A percentile compares a stretch with the other conserved stretches of the same genome.
These are phyloP conservation scores for Alloteropsis semialata DNA, from an alignment of 176 grass and related monocot species.

Conservation along the genomic window DNA sequence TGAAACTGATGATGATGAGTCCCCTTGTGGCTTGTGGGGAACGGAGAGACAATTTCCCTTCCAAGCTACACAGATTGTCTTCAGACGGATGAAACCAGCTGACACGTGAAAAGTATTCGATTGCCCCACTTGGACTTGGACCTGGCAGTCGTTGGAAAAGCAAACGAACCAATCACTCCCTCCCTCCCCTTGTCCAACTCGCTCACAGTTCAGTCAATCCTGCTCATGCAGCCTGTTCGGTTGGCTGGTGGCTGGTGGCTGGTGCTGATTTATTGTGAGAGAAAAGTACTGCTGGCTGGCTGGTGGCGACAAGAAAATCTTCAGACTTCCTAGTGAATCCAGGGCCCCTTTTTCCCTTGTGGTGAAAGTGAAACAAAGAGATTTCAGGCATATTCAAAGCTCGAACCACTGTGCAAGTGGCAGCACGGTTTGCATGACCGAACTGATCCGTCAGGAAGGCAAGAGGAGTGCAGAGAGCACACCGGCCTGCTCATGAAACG, in stretches of 20 bases:
- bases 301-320: not conserved
- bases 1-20: not conserved
- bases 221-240: no score
- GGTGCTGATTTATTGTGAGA: no score
- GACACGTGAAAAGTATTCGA: conserved; percentile 4
- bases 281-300: no score
- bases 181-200: no score
- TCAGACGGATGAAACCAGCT: not conserved
- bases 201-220: not conserved
- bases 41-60: conserved; percentile 6
- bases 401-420: not conserved
- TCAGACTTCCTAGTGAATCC: not conserved
- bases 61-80: not conserved
- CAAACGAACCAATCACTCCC: not conserved
- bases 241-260: no score
- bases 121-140: conserved; percentile 11
- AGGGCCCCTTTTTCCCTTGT: not conserved
- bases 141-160: not conserved
- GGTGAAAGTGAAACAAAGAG: not conserved
- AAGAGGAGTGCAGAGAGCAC: not conserved
- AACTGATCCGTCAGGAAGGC: not conserved
- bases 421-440: not conserved
- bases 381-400: not conserved
- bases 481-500: not conserved
- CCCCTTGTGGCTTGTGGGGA: not conserved